Percentiles rank a stretch among this genome's conserved stretches.
These are phyloP conservation scores for Colletotrichum sp. DNA, from an alignment of 2,329 filamentous ascomycete genomes.

Conservation along the genomic window DNA sequence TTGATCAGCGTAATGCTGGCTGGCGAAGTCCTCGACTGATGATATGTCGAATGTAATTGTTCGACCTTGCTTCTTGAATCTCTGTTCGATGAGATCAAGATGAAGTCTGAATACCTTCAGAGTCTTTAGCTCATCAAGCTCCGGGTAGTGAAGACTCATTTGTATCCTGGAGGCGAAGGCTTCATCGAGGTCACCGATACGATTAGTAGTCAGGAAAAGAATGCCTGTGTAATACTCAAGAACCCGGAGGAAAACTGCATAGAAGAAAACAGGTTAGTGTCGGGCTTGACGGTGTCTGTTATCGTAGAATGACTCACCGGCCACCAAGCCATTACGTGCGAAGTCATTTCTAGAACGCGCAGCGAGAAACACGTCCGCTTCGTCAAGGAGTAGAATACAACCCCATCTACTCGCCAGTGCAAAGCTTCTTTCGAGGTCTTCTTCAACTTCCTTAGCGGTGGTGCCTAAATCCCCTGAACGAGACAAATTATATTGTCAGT, in stretches of 20 bases:
- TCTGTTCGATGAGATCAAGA: neutral
- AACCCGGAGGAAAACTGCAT: neutral
- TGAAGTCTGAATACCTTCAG: neutral
- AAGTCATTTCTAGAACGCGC: neutral
- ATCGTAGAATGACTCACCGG: no score
- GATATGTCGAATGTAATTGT: neutral
- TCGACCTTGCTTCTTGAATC: accelerated
- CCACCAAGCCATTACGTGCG: neutral
- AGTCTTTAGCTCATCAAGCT: neutral
- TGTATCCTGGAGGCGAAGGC: neutral
- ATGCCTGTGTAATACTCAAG: neutral
- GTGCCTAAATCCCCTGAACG: neutral
- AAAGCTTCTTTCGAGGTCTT: neutral
- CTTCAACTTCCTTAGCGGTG: neutral
- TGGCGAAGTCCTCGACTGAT: neutral
- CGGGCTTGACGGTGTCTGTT: no score
- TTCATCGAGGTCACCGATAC: neutral
- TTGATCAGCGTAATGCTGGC: neutral
- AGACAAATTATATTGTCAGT: no score
- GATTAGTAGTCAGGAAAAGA: neutral
- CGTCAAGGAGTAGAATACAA: neutral
- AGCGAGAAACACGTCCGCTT: neutral
- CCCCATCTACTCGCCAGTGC: neutral
- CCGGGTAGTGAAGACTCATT: neutral
- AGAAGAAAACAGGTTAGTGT: no score